Evolutionary conservation across 306 rosid genomes (phyloP).

Genomic region (Oemleria cerasiformis): DNA sequence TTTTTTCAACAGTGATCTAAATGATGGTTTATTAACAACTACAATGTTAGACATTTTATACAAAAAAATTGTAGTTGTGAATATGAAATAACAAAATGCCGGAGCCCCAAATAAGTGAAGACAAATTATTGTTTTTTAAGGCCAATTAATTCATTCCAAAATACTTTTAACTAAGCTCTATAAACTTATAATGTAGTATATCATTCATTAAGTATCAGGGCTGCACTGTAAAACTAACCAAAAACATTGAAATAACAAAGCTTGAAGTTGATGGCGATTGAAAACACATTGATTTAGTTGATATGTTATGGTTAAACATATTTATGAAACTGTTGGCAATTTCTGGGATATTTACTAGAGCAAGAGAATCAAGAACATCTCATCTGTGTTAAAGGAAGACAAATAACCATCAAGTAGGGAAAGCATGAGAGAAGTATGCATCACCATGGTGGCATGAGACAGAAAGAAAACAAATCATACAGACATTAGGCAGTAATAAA

Average conservation of each 20-base stretch:
- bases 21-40: not conserved
- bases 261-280: not conserved
- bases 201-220: constrained; percentile 5
- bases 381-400: constrained; percentile 3
- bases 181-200: not conserved
- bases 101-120: constrained; percentile 4
- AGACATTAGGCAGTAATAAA: not conserved
- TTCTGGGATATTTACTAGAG: not conserved
- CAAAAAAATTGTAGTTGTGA: constrained; percentile 9
- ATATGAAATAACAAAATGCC: constrained; percentile 1
- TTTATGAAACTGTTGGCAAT: not conserved
- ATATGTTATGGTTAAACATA: not conserved
- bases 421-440: not conserved
- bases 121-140: not conserved
- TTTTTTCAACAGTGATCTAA: constrained; percentile 86
- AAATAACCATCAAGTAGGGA: not conserved
- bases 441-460: not conserved
- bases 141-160: not conserved
- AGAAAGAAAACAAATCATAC: not conserved
- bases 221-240: not conserved
- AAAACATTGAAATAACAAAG: not conserved
- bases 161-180: not conserved
- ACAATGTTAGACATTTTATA: constrained; percentile 5
- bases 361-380: not conserved
- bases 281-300: not conserved